A percentile compares a stretch with the other conserved stretches of the same genome.
Conservation (phyloP, 441 rosid genomes). For the Biscutella laevigata region DNA sequence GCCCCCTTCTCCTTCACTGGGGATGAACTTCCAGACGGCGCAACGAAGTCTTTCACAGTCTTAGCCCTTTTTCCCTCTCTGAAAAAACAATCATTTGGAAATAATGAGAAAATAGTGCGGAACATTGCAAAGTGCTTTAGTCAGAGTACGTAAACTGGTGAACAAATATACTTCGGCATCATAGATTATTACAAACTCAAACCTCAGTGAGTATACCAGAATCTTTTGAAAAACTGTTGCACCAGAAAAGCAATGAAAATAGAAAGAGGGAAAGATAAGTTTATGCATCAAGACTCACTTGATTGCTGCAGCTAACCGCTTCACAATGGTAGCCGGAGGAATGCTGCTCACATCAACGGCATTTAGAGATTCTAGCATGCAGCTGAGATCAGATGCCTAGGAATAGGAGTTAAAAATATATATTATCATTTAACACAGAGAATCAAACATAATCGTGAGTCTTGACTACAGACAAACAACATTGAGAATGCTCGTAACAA, state of each 20-base stretch:
- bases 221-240: not conserved
- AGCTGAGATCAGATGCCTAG: constrained; percentile 49
- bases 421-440: not conserved
- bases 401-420: constrained; percentile 7
- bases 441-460: not conserved
- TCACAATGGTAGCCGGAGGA: constrained; percentile 60
- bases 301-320: constrained; percentile 70
- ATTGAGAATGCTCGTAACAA: not conserved
- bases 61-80: constrained; percentile 64
- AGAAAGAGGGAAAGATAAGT: not conserved
- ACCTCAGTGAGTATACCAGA: not conserved
- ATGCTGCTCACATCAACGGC: constrained; percentile 48
- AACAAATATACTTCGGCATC: not conserved
- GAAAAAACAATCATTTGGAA: constrained; percentile 9
- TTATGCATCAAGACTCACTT: constrained; percentile 52
- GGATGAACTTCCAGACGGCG: constrained; percentile 67
- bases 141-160: not conserved
- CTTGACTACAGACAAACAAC: not conserved
- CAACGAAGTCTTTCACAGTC: constrained; percentile 74
- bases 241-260: not conserved
- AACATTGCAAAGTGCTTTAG: not conserved
- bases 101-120: not conserved
- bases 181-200: not conserved
- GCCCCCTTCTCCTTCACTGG: constrained; percentile 76
- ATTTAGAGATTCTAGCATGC: constrained; percentile 45